A percentile compares a stretch with the other conserved stretches of the same genome.
phyloP scores from a whole-genome alignment of 1,284 basidiomycete species.

The Apiotrichum veenhuisii region DNA sequence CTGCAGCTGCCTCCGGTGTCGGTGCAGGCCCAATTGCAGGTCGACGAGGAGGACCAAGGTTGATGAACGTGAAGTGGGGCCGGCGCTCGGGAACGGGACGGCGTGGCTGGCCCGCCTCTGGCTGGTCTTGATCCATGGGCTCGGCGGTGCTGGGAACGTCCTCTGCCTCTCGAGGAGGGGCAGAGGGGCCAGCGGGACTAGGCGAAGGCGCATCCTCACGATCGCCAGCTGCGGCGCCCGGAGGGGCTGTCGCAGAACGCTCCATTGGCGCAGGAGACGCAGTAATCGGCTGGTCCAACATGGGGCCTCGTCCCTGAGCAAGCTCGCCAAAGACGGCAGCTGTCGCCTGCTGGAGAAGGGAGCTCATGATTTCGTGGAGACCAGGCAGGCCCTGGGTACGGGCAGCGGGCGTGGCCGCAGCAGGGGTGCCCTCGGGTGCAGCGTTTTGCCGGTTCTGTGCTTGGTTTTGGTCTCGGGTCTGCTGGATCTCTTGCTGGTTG shows the following conservation, averaged over 20 bases:
- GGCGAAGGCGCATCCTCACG: background rate
- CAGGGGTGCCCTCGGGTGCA: background rate
- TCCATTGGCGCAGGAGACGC: constrained; percentile 28
- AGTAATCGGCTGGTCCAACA: constrained; percentile 19
- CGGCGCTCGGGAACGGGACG: constrained; percentile 16
- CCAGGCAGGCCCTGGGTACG: background rate
- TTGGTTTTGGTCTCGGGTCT: background rate
- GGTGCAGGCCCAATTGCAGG: background rate
- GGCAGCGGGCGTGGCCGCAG: background rate
- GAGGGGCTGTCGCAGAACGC: background rate
- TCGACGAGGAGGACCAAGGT: background rate
- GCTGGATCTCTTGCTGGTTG: background rate
- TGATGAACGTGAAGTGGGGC: constrained; percentile 12
- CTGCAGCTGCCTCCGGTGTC: background rate
- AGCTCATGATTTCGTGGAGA: background rate
- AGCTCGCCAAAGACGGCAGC: background rate
- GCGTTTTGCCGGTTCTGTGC: background rate
- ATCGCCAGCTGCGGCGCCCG: background rate
- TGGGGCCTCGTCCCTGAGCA: background rate
- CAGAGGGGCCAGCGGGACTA: background rate
- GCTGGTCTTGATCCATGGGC: background rate
- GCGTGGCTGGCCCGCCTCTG: no score
- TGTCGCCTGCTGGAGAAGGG: background rate
- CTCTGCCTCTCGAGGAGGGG: background rate
- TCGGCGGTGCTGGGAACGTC: background rate